Base-by-base conservation (phyloP, 2,329 filamentous ascomycete genomes). In the Paraconiothyrium sp. region DNA sequence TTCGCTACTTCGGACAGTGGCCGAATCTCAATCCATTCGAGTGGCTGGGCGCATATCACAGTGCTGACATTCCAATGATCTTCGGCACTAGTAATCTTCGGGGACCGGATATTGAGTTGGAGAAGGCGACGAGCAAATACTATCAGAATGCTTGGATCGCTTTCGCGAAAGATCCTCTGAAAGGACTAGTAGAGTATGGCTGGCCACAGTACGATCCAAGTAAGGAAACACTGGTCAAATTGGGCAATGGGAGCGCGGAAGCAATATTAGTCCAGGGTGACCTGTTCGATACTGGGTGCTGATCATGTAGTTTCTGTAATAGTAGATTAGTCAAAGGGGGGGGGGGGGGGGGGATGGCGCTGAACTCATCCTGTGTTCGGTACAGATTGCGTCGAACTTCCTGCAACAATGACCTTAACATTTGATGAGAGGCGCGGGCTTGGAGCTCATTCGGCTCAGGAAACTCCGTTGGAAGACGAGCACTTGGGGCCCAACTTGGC, bases 101-200 rank as follows among this genome's bases (percentile, higher is more conserved):
- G 6, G 69, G 62, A 2, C 58, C 65, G 7, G 47, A 66, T n/a
- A 67, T 70, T 1, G 44, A 63, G 13, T 60, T 70, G 1, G 75
- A 78, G 58, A 61, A 54, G 16, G 67, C 63, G 52, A 73, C 72
- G 4, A 73, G 70, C 39, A 59, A 66, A 48, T 74, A 74, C 39
- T 74, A 78, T 65, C 72, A 78, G 58, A 67, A 70, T 54, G 66
- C 70, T 2, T 70, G 75, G 63, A 54, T 70, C 8, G 70, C 69
- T 1, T 80, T 79, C 49, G 72, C 70, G 2, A 66, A 60, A 11
- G 71, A 79, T 60, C 76, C 76, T 9, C 39, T 65, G 24, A 51
- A 63, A 16, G 69, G 70, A 11, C 37, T 71, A 35, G 24, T 47
- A 9, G 30, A 52, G 8, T 66, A 51, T 49, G 54, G 34, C 0